Evolutionary conservation across 2,329 filamentous ascomycete species (phyloP).

Genomic region (Trichoderma sp.): DNA sequence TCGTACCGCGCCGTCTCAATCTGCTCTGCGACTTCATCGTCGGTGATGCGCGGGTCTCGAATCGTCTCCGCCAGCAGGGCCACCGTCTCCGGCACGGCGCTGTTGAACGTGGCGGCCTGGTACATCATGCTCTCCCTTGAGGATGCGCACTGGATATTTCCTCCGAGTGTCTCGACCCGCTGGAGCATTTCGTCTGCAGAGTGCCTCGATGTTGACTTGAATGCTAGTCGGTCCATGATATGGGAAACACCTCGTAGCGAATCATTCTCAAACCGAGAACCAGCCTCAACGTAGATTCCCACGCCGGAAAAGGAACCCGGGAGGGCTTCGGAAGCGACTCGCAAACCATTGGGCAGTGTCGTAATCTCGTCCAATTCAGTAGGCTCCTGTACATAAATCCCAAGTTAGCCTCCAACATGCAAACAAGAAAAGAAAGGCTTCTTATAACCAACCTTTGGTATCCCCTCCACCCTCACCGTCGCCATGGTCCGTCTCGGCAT

Average conservation of each 20-base stretch:
- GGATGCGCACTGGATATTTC: conserved; percentile 95
- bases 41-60: conserved; percentile 76
- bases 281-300: conserved; percentile 92
- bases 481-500: conserved; percentile 31
- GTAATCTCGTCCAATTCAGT: conserved; percentile 85
- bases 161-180: conserved; percentile 80
- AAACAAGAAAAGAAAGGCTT: not conserved
- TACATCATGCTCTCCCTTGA: conserved; percentile 98
- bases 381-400: conserved; percentile 56
- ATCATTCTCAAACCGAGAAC: conserved; percentile 87
- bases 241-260: conserved; percentile 86
- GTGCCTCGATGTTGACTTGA: conserved; percentile 76
- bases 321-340: conserved; percentile 90
- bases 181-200: conserved; percentile 83
- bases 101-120: conserved; percentile 96
- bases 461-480: conserved; percentile 35
- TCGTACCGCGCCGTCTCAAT: conserved; percentile 91
- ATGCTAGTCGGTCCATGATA: conserved; percentile 91
- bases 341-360: conserved; percentile 84
- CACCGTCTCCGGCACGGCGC: conserved; percentile 76
- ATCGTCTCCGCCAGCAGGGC: conserved; percentile 91
- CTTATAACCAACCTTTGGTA: conserved; percentile 32
- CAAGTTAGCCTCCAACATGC: not conserved
- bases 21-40: conserved; percentile 82
- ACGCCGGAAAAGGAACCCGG: conserved; percentile 93